phyloP scores from a whole-genome alignment of 2,329 filamentous ascomycete genomes.

The Talaromyces verruculosus region DNA sequence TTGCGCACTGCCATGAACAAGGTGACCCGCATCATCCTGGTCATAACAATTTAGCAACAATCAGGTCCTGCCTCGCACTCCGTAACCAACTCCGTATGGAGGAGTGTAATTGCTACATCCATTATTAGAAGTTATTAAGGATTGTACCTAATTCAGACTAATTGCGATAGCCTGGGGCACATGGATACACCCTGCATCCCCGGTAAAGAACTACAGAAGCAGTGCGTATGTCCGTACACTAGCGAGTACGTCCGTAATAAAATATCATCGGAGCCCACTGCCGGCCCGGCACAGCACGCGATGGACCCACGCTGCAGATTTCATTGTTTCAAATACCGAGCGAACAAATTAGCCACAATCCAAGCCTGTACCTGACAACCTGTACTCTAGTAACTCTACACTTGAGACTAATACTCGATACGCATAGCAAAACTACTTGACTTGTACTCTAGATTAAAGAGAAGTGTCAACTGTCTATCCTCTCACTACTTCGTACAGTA shows the following conservation, averaged over 20 bases:
- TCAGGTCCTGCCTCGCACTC: too few relatives aligned
- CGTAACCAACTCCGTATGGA: neutral
- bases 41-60: too few relatives aligned
- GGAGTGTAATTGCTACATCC: neutral
- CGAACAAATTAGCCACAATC: neutral
- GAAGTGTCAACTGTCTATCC: neutral
- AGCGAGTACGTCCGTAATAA: neutral
- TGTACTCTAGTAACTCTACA: neutral
- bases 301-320: constrained; percentile 8
- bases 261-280: neutral
- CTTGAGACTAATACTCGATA: too few relatives aligned
- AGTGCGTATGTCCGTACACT: neutral
- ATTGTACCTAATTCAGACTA: neutral
- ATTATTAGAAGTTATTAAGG: constrained; percentile 1
- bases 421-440: too few relatives aligned
- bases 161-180: neutral
- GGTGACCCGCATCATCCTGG: too few relatives aligned
- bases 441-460: too few relatives aligned
- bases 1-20: too few relatives aligned
- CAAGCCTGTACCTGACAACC: neutral
- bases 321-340: constrained; percentile 9
- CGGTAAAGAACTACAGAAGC: neutral
- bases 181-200: neutral
- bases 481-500: neutral
- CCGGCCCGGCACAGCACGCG: constrained; percentile 2